These are phyloP conservation scores for Seiridium cupressi DNA, from an alignment of 2,329 filamentous ascomycete genomes.

Conservation along the genomic window DNA sequence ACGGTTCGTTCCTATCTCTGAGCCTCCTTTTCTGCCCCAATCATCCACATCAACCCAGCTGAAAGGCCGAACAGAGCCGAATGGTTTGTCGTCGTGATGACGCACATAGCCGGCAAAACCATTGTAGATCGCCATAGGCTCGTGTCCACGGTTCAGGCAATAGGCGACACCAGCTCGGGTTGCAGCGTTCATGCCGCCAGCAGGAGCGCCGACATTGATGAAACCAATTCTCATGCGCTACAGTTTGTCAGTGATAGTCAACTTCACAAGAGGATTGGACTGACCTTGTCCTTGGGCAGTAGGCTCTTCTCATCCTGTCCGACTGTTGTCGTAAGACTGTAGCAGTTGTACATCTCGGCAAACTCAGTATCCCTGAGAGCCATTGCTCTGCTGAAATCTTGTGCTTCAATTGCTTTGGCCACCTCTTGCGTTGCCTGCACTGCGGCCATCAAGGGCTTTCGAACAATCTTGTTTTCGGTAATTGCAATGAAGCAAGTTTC, in stretches of 20 bases:
- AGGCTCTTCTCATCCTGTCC: constrained; percentile 65
- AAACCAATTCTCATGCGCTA: constrained; percentile 91
- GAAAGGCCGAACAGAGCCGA: constrained; percentile 81
- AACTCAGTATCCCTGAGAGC: constrained; percentile 88
- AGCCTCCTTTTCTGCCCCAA: constrained; percentile 96
- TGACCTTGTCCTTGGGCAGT: constrained; percentile 69
- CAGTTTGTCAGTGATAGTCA: background rate
- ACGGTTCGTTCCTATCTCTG: constrained; percentile 96
- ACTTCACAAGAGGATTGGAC: constrained; percentile 19
- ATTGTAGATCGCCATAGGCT: constrained; percentile 90
- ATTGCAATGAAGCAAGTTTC: constrained; percentile 95
- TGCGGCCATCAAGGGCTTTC: constrained; percentile 84
- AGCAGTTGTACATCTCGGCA: constrained; percentile 85
- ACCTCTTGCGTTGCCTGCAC: constrained; percentile 85
- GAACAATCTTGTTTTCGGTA: constrained; percentile 95
- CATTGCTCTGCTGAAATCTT: constrained; percentile 89
- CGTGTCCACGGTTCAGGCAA: constrained; percentile 88
- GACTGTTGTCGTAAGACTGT: constrained; percentile 85
- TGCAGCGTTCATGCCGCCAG: constrained; percentile 97
- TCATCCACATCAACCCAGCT: constrained; percentile 91
- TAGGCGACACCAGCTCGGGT: constrained; percentile 92
- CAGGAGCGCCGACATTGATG: constrained; percentile 93
- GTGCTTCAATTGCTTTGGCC: constrained; percentile 74
- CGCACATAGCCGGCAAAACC: constrained; percentile 92
- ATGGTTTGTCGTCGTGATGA: constrained; percentile 80